These are phyloP conservation scores for Avena eriantha DNA, from an alignment of 176 grass and related monocot genomes.

Conservation along the genomic window DNA sequence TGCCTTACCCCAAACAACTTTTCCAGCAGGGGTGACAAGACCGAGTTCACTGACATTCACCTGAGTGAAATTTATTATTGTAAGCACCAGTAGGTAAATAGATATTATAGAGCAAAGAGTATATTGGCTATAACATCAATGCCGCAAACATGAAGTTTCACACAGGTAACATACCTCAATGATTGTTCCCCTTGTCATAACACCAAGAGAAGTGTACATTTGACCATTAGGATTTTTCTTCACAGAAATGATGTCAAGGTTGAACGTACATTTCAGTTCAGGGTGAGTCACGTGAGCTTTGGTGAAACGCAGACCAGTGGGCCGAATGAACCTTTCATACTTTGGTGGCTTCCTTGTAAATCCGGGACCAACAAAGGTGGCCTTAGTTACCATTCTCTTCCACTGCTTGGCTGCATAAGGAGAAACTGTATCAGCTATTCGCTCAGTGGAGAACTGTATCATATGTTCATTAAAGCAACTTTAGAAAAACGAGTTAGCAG, in stretches of 20 bases:
- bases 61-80: conserved; percentile 42
- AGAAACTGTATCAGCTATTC: conserved; percentile 14
- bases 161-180: conserved; percentile 62
- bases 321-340: conserved; percentile 86
- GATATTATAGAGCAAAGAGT: background rate
- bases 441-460: background rate
- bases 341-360: conserved; percentile 96
- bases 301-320: conserved; percentile 79
- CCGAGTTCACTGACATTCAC: conserved; percentile 95
- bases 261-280: conserved; percentile 92
- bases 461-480: background rate
- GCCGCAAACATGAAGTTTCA: background rate
- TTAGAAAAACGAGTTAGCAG: background rate
- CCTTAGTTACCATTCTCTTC: conserved; percentile 97
- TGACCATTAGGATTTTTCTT: conserved; percentile 95
- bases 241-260: conserved; percentile 86
- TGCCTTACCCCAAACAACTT: conserved; percentile 93
- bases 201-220: conserved; percentile 97
- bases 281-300: conserved; percentile 94
- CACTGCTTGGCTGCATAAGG: conserved; percentile 79
- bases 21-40: conserved; percentile 92
- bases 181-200: conserved; percentile 89
- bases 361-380: conserved; percentile 82
- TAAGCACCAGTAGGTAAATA: background rate
- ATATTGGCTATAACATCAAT: background rate